Evolutionary conservation across 257 asterid species (phyloP).

Genomic region (Paraleonurus japonicus): DNA sequence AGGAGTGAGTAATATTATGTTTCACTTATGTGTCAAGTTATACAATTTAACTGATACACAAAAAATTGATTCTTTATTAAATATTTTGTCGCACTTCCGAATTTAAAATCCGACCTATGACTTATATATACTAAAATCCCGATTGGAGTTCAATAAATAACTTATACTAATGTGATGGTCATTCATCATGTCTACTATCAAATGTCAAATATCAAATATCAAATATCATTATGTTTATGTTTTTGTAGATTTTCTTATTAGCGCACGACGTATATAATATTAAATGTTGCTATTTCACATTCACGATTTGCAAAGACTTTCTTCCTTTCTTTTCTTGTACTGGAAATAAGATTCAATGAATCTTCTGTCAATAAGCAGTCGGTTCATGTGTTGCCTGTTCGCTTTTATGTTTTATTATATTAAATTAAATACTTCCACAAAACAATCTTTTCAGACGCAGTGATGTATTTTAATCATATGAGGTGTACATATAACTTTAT

Average conservation of each 20-base stretch:
- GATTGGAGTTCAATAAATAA: too few relatives aligned
- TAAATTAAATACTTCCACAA: neutral
- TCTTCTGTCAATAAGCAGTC: neutral
- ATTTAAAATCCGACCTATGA: too few relatives aligned
- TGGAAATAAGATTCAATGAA: neutral
- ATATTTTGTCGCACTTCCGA: too few relatives aligned
- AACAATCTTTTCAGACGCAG: neutral
- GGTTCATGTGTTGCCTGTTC: neutral
- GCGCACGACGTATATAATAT: too few relatives aligned
- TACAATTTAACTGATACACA: too few relatives aligned
- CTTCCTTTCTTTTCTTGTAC: neutral
- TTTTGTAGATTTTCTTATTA: too few relatives aligned
- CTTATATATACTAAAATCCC: too few relatives aligned
- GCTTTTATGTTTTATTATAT: neutral
- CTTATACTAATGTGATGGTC: neutral
- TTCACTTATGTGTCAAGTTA: too few relatives aligned
- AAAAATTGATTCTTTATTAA: too few relatives aligned
- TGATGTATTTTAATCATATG: neutral
- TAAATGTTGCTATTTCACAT: neutral
- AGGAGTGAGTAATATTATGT: too few relatives aligned
- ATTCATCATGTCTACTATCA: neutral
- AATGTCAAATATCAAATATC: too few relatives aligned
- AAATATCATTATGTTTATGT: too few relatives aligned
- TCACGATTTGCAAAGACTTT: neutral
- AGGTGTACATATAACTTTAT: neutral